Evolutionary conservation across 2,329 filamentous ascomycete genomes (phyloP).

Genomic region (Endoconidiophora laricicola): DNA sequence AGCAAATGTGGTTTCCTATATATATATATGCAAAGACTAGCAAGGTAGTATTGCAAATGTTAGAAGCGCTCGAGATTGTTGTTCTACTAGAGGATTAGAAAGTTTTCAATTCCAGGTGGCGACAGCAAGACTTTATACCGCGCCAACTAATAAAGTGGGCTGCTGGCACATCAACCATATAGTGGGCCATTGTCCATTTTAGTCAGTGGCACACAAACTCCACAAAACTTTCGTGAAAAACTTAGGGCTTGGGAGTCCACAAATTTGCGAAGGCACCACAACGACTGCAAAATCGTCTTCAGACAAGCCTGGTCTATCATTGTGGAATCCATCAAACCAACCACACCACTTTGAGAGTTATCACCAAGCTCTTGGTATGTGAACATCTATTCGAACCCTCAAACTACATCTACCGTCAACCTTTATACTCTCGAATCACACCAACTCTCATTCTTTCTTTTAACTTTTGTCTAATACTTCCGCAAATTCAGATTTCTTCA

Average conservation of each 20-base stretch:
- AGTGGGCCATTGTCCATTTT: too few species aligned
- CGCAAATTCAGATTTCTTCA: slow-evolving; percentile 23
- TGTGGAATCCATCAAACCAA: slow-evolving; percentile 13
- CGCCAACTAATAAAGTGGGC: too few species aligned
- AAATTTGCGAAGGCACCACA: slow-evolving; percentile 10
- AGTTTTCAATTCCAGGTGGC: too few species aligned
- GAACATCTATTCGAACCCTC: slow-evolving; percentile 12
- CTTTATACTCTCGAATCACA: slow-evolving; percentile 4
- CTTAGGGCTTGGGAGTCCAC: slow-evolving; percentile 12
- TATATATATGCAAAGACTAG: too few species aligned
- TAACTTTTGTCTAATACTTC: slow-evolving; percentile 15
- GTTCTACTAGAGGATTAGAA: too few species aligned
- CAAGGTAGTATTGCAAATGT: too few species aligned
- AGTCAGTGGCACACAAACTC: neutral
- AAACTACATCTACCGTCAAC: neutral
- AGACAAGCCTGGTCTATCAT: slow-evolving; percentile 13
- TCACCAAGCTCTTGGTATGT: slow-evolving; percentile 14
- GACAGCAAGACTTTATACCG: too few species aligned
- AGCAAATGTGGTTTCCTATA: too few species aligned
- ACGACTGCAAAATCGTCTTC: slow-evolving; percentile 12
- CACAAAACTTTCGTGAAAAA: slow-evolving; percentile 10
- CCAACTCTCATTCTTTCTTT: slow-evolving; percentile 14
- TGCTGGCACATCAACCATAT: too few species aligned
- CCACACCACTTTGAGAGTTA: slow-evolving; percentile 14
- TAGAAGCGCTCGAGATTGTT: too few species aligned